Evolutionary conservation across 257 asterid species (phyloP).

Genomic region (Solanum okadae): DNA sequence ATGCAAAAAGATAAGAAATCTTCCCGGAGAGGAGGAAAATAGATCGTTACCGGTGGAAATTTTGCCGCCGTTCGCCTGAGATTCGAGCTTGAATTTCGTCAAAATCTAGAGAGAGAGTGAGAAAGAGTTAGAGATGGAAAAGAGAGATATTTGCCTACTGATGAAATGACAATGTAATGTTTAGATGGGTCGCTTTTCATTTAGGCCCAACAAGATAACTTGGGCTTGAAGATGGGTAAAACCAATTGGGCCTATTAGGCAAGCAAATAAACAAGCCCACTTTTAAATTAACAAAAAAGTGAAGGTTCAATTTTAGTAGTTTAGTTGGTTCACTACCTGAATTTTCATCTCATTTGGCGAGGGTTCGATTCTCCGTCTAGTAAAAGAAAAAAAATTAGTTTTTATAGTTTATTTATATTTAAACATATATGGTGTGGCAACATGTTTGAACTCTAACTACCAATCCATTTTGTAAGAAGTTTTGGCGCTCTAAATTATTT

Average conservation of each 20-base stretch:
- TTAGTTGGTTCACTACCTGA: neutral
- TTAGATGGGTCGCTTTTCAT: neutral
- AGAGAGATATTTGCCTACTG: neutral
- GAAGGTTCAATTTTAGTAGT: neutral
- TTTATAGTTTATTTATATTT: neutral
- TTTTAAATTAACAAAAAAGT: neutral
- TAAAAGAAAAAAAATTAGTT: too few species aligned
- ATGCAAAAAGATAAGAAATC: neutral
- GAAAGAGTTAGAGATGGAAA: neutral
- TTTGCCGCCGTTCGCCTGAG: neutral
- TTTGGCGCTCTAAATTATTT: neutral
- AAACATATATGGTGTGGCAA: neutral
- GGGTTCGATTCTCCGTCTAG: neutral
- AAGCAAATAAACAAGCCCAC: neutral
- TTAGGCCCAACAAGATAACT: neutral
- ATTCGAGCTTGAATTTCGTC: neutral
- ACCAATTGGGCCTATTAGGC: neutral
- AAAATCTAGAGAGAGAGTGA: neutral
- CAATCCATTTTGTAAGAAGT: neutral
- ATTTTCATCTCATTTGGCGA: too few species aligned
- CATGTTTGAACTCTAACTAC: neutral
- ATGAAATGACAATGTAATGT: neutral
- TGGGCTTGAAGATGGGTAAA: neutral
- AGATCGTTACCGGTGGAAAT: neutral
- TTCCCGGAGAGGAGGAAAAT: neutral